These are phyloP conservation scores for Trametes maxima DNA, from an alignment of 768 basidiomycete genomes.

Conservation along the genomic window DNA sequence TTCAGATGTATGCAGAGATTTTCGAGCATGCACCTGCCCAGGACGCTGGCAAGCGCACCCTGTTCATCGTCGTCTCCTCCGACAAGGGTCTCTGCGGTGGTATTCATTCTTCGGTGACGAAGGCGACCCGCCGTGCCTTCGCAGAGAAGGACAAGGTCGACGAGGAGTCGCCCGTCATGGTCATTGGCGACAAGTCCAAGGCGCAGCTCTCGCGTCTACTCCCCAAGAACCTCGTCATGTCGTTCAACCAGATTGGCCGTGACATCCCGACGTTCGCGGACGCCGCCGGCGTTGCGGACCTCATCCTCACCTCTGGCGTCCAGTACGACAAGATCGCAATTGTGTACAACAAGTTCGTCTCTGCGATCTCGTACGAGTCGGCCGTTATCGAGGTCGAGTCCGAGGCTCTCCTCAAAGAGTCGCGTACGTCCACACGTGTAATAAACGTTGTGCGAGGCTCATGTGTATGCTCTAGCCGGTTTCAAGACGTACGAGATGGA, in stretches of 20 bases:
- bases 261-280: slow-evolving; percentile 98
- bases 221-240: slow-evolving; percentile 68
- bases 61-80: slow-evolving; percentile 93
- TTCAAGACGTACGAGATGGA: slow-evolving; percentile 98
- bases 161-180: slow-evolving; percentile 69
- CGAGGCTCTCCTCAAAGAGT: slow-evolving; percentile 77
- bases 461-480: slow-evolving; percentile 53
- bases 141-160: slow-evolving; percentile 55
- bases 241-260: slow-evolving; percentile 98
- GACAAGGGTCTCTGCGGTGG: slow-evolving; percentile 99
- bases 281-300: slow-evolving; percentile 90
- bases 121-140: slow-evolving; percentile 79
- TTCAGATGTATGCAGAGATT: slow-evolving; percentile 59
- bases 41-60: slow-evolving; percentile 70
- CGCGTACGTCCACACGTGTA: slow-evolving; percentile 52
- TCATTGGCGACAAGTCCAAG: slow-evolving; percentile 98
- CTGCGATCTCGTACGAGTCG: slow-evolving; percentile 90
- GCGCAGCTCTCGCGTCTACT: slow-evolving; percentile 77
- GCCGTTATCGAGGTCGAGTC: slow-evolving; percentile 76
- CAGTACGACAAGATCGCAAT: slow-evolving; percentile 85
- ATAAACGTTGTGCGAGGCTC: neutral
- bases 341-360: slow-evolving; percentile 84
- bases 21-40: slow-evolving; percentile 79
- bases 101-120: slow-evolving; percentile 96
- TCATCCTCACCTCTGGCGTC: slow-evolving; percentile 82